Conservation (phyloP, 2,329 filamentous ascomycete species). For the Penicillium nordicum region DNA sequence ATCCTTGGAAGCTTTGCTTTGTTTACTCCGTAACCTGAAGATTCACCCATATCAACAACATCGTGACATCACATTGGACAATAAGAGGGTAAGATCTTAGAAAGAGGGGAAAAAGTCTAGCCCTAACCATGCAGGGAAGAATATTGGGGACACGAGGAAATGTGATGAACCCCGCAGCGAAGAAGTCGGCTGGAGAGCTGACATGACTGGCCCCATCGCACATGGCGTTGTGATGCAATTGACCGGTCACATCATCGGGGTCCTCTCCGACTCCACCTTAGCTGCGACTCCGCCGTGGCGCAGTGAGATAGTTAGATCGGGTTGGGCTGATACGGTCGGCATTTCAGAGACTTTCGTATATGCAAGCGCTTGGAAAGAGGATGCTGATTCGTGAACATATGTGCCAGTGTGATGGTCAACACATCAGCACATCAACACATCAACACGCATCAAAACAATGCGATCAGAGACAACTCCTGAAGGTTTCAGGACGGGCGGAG, state of each 20-base stretch:
- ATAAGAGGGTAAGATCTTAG: neutral
- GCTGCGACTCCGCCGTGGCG: slow-evolving; percentile 10
- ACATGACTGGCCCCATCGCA: slow-evolving; percentile 21
- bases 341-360: neutral
- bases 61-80: slow-evolving; percentile 21
- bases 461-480: neutral
- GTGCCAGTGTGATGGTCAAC: neutral
- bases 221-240: slow-evolving; percentile 24
- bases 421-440: too few relatives aligned
- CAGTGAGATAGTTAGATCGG: slow-evolving; percentile 12
- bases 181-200: slow-evolving; percentile 13
- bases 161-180: slow-evolving; percentile 28
- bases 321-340: slow-evolving; percentile 5
- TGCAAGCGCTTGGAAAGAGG: slow-evolving; percentile 8
- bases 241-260: slow-evolving; percentile 24
- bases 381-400: neutral
- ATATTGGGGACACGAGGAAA: slow-evolving; percentile 4
- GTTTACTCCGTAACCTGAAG: slow-evolving; percentile 14
- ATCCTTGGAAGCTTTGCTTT: slow-evolving; percentile 9
- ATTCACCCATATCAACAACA: neutral
- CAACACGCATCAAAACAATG: neutral
- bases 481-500: neutral
- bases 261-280: slow-evolving; percentile 17
- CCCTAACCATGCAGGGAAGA: neutral
- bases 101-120: slow-evolving; percentile 10